phyloP scores from a whole-genome alignment of 345 rosid genomes.

The Acer saccharum region DNA sequence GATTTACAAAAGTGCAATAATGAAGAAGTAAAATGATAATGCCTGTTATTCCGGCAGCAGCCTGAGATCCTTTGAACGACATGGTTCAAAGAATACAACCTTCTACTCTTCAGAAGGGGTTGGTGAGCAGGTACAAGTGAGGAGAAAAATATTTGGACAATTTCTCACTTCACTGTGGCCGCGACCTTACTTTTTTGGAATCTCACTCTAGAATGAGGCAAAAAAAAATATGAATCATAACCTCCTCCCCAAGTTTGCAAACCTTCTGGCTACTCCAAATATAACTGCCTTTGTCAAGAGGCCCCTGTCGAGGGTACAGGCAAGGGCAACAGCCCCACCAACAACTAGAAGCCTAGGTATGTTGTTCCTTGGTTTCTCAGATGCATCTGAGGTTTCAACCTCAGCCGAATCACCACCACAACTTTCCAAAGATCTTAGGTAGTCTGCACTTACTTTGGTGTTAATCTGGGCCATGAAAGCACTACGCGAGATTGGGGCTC shows the following conservation, averaged over 20 bases:
- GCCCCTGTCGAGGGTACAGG: conserved; percentile 85
- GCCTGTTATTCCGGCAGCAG: conserved; percentile 20
- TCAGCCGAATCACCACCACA: conserved; percentile 28
- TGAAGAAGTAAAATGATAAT: neutral
- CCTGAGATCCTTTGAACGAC: conserved; percentile 14
- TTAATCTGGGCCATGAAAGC: conserved; percentile 86
- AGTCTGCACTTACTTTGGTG: conserved; percentile 72
- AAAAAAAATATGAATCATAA: conserved; percentile 36
- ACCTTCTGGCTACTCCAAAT: conserved; percentile 91
- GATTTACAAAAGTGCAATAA: neutral
- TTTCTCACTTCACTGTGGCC: conserved; percentile 19
- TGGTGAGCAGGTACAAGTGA: neutral
- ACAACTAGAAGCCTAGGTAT: conserved; percentile 69
- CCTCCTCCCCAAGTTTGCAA: conserved; percentile 80
- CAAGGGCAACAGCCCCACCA: conserved; percentile 92
- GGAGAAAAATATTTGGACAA: conserved; percentile 11
- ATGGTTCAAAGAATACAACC: neutral
- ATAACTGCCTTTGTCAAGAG: conserved; percentile 89
- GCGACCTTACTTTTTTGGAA: conserved; percentile 15
- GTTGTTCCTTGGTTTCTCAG: conserved; percentile 51
- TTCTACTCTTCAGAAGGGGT: conserved; percentile 2
- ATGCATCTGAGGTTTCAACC: conserved; percentile 26
- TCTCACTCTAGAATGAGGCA: conserved; percentile 1
- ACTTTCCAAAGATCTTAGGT: conserved; percentile 59
- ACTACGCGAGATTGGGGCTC: conserved; percentile 54